A percentile compares a stretch with the other conserved stretches of the same genome.
Conservation (phyloP, 441 rosid species). For the Hura crepitans region DNA sequence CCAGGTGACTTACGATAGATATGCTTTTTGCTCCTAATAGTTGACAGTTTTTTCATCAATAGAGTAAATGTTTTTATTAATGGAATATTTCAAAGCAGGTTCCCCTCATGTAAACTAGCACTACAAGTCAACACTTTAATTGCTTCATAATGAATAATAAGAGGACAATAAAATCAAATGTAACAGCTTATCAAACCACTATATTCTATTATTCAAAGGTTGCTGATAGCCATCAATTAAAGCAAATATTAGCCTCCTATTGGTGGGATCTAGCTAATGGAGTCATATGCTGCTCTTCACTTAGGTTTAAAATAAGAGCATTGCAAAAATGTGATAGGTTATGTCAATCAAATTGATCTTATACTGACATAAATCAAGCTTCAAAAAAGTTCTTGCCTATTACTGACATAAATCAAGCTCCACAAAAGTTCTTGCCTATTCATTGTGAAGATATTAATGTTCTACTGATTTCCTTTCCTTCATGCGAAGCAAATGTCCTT, state of each 20-base stretch:
- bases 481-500: background rate
- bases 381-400: too few relatives aligned
- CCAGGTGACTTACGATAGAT: constrained; percentile 46
- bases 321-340: background rate
- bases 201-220: background rate
- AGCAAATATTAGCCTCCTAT: background rate
- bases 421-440: constrained; percentile 3
- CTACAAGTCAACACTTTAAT: background rate
- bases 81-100: background rate
- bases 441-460: background rate
- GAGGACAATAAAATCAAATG: background rate
- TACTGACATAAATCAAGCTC: background rate
- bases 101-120: background rate
- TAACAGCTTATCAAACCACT: background rate
- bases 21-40: background rate
- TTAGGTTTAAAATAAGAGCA: background rate
- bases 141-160: background rate
- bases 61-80: background rate
- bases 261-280: constrained; percentile 5
- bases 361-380: too few relatives aligned
- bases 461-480: background rate
- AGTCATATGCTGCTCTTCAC: background rate
- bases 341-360: background rate
- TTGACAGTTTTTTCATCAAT: background rate
- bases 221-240: background rate